Conservation (phyloP, 2,329 filamentous ascomycete genomes). For the Arthrobotrys iridis region DNA sequence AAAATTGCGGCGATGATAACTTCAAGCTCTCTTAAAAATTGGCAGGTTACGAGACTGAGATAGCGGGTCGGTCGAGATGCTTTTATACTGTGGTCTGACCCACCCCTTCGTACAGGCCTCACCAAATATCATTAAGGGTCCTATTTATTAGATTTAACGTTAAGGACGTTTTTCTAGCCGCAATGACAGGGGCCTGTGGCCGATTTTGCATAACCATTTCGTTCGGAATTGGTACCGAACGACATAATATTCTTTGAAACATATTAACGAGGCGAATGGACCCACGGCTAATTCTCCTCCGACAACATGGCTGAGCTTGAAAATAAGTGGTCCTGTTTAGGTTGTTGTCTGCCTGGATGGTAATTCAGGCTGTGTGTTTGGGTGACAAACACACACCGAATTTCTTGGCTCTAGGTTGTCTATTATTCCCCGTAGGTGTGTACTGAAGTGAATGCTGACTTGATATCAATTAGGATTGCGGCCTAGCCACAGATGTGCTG, state of each 20-base stretch:
- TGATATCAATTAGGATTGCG: slow-evolving; percentile 27
- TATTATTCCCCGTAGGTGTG: no score
- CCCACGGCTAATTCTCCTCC: slow-evolving; percentile 1
- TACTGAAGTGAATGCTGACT: not conserved
- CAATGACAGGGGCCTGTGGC: not conserved
- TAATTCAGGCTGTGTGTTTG: slow-evolving; percentile 10
- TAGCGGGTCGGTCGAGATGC: no score
- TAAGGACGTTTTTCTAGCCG: no score
- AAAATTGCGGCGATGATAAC: no score
- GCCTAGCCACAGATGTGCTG: slow-evolving; percentile 34
- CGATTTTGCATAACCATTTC: not conserved
- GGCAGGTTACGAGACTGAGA: no score
- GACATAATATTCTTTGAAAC: slow-evolving; percentile 13
- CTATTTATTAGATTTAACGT: not conserved
- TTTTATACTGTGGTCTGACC: slow-evolving; percentile 7
- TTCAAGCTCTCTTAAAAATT: no score
- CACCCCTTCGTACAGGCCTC: not conserved
- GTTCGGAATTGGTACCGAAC: not conserved
- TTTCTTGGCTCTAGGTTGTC: not conserved
- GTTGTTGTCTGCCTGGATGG: not conserved
- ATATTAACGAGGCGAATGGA: not conserved
- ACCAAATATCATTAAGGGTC: not conserved
- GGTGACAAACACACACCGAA: no score
- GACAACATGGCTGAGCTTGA: not conserved
- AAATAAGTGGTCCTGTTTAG: not conserved